Evolutionary conservation across 169 alveolate genomes (phyloP).

Genomic region (Babesia ovata): DNA sequence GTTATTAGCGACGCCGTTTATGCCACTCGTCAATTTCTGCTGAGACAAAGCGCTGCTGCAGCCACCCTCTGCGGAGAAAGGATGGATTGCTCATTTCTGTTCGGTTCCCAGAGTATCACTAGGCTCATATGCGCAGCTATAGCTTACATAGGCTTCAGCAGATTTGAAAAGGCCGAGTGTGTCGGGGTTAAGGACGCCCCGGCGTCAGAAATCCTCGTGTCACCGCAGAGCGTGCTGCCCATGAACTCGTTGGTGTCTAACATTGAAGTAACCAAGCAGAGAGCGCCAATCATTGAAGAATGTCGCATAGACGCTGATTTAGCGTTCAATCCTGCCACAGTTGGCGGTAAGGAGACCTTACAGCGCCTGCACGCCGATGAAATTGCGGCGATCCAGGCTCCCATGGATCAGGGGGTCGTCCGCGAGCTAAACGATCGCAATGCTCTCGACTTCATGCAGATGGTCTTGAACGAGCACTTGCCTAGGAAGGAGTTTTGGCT

Average conservation of each 20-base stretch:
- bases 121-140: conserved; percentile 3
- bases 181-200: conserved; percentile 8
- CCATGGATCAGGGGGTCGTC: background rate
- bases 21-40: background rate
- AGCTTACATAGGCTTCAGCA: conserved; percentile 7
- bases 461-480: background rate
- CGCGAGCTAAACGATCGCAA: background rate
- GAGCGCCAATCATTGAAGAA: background rate
- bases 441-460: background rate
- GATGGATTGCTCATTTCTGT: conserved; percentile 10
- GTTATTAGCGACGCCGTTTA: background rate
- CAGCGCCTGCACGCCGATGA: background rate
- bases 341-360: background rate
- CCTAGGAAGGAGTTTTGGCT: background rate
- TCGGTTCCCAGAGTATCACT: background rate
- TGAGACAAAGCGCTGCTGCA: background rate
- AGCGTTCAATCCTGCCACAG: background rate
- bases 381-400: background rate
- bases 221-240: conserved; percentile 1
- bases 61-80: background rate
- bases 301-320: background rate
- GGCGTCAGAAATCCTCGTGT: background rate
- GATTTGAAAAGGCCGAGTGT: conserved; percentile 14
- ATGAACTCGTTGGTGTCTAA: background rate
- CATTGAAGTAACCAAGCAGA: background rate